These are phyloP conservation scores for Cyberlindnera galapagoensis DNA, from an alignment of 805 yeast genomes.

Conservation along the genomic window DNA sequence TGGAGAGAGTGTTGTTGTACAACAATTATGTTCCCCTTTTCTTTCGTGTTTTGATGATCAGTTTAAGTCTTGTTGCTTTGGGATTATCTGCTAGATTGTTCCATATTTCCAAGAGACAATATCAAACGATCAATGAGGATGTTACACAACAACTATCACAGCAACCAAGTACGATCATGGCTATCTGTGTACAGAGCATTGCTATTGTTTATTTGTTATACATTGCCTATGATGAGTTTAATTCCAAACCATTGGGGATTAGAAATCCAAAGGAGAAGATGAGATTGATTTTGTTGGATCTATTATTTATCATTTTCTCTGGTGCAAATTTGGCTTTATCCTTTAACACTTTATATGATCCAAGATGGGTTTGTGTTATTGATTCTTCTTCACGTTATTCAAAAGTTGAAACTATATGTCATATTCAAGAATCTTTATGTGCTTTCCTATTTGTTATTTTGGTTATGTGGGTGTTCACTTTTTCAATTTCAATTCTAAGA, in stretches of 20 bases:
- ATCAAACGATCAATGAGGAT: slow-evolving; percentile 6
- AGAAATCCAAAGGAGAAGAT: slow-evolving; percentile 81
- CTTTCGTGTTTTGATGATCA: slow-evolving; percentile 53
- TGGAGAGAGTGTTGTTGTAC: slow-evolving; percentile 53
- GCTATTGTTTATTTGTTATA: slow-evolving; percentile 74
- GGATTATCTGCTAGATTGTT: slow-evolving; percentile 64
- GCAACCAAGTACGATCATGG: slow-evolving; percentile 90
- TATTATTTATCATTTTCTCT: slow-evolving; percentile 80
- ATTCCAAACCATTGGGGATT: slow-evolving; percentile 86
- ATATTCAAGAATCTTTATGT: slow-evolving; percentile 71
- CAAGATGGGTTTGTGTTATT: slow-evolving; percentile 67
- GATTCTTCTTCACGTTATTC: slow-evolving; percentile 23
- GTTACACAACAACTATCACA: slow-evolving; percentile 40
- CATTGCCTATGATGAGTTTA: slow-evolving; percentile 86
- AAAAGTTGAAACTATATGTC: slow-evolving; percentile 52
- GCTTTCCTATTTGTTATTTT: slow-evolving; percentile 72
- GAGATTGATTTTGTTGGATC: slow-evolving; percentile 72
- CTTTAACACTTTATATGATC: slow-evolving; percentile 75
- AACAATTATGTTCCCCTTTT: slow-evolving; percentile 80
- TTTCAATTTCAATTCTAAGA: slow-evolving; percentile 74
- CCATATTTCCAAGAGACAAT: slow-evolving; percentile 28
- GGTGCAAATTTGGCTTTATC: slow-evolving; percentile 84
- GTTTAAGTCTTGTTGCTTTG: slow-evolving; percentile 60
- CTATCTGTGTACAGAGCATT: slow-evolving; percentile 73
- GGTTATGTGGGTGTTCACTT: slow-evolving; percentile 79